Conservation (phyloP, 768 basidiomycete genomes). For the Collybiopsis confluens region DNA sequence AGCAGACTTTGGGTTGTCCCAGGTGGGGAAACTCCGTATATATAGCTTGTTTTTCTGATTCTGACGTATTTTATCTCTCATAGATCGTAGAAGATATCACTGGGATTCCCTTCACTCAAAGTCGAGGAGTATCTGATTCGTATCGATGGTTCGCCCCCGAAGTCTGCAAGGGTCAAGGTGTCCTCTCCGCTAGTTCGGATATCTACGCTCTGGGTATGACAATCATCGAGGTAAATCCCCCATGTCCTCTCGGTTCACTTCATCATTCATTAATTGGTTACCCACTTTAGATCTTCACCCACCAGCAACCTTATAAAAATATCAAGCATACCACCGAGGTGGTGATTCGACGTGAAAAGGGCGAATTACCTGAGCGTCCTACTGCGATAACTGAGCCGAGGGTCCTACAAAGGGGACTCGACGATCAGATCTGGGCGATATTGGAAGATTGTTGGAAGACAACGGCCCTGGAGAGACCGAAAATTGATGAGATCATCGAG, state of each 20-base stretch:
- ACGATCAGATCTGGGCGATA: constrained; percentile 42
- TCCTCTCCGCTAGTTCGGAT: constrained; percentile 43
- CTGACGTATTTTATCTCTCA: neutral
- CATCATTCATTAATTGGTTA: neutral
- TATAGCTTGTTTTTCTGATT: neutral
- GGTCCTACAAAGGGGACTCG: constrained; percentile 36
- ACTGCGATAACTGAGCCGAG: constrained; percentile 22
- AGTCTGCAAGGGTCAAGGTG: constrained; percentile 44
- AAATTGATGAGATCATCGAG: constrained; percentile 29
- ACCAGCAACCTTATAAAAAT: constrained; percentile 46
- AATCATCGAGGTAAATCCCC: constrained; percentile 41
- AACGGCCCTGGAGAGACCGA: constrained; percentile 31
- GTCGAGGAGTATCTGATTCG: constrained; percentile 39
- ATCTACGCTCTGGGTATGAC: constrained; percentile 58
- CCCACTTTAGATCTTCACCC: constrained; percentile 42
- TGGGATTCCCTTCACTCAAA: constrained; percentile 54
- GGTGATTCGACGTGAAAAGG: constrained; percentile 36
- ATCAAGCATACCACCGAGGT: constrained; percentile 51
- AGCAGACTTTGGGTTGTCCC: constrained; percentile 55
- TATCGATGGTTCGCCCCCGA: constrained; percentile 57
- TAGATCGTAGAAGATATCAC: constrained; percentile 57
- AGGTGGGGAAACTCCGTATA: constrained; percentile 23
- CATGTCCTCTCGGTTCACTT: neutral
- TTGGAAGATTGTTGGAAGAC: constrained; percentile 40
- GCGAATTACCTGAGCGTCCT: constrained; percentile 43